Base-by-base conservation (phyloP, 2,329 filamentous ascomycete genomes). In the Colletotrichum musicola region DNA sequence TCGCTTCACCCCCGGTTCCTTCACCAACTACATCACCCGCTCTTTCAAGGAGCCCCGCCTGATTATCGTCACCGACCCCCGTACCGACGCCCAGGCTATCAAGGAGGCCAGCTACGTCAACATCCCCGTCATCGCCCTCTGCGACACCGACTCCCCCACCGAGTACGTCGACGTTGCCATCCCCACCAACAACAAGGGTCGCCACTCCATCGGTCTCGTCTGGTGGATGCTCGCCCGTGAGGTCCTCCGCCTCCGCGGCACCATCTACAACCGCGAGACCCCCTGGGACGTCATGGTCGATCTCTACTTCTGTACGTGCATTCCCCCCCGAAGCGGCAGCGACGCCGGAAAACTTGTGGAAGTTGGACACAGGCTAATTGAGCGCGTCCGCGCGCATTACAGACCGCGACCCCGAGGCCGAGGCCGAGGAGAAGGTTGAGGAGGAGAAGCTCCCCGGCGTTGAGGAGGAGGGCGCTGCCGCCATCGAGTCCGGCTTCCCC, bases 21-120 rank as follows among this genome's bases (percentile, higher is more conserved):
- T 99, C 92, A 99, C 96, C 90, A 99, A 99, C 92, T 99, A 99
- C 93, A 99, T 99, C 92, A 99, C 97, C 85, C 95, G 96, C 81
- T 98, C 96, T 75, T 99, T 99, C 94, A 98, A 98, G 92, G 96
- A 99, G 90, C 96, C 96, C 82, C 97, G 97, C 85, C 90, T 99
- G 82, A 98, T 99, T 86, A 91, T 99, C 83, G 96, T 99, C 81
- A 99, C 96, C 87, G 96, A 99, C 85, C 96, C 96, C 79, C 95
- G 97, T 86, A 99, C 97, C 88, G 96, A 99, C 81, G 94, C 96
- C 83, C 96, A 99, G 91, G 96, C 96, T 81, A 99, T 99, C 92
- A 98, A 98, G 92, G 96, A 99, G 90, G 96, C 97, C 83, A 96
- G 92, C 82, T 99, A 99, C 87, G 96, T 99, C 89, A 99, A 99